phyloP scores from a whole-genome alignment of 2,329 filamentous ascomycete genomes.

The Alternaria longipes region DNA sequence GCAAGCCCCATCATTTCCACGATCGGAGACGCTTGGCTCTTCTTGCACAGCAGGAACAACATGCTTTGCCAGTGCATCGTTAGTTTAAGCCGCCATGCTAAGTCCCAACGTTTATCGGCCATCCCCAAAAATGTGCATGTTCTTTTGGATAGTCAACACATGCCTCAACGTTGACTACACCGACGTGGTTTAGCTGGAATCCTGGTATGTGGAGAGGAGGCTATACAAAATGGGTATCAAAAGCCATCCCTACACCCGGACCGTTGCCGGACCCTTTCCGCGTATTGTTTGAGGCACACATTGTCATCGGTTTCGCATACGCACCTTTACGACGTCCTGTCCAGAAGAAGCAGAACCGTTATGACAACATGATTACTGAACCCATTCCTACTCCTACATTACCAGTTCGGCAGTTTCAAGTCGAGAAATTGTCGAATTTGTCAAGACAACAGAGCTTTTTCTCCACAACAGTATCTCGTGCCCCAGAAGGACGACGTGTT shows the following conservation, averaged over 20 bases:
- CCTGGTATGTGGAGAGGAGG: neutral
- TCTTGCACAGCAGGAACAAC: constrained; percentile 12
- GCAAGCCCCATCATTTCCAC: constrained; percentile 28
- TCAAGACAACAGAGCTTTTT: constrained; percentile 1
- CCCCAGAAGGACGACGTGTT: constrained; percentile 4
- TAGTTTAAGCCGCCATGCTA: neutral
- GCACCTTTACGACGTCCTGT: neutral
- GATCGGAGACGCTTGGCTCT: constrained; percentile 15
- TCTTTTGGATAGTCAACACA: constrained; percentile 10
- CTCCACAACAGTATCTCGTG: constrained; percentile 4
- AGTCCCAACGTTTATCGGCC: constrained; percentile 6
- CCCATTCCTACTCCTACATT: neutral
- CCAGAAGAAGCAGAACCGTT: constrained; percentile 7
- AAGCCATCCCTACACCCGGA: constrained; percentile 1
- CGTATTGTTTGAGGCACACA: constrained; percentile 9
- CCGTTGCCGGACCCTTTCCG: constrained; percentile 10
- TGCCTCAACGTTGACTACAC: neutral
- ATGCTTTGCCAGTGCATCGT: neutral
- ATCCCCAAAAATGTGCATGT: neutral
- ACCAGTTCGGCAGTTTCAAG: constrained; percentile 7
- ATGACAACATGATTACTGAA: constrained; percentile 1
- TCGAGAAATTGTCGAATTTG: constrained; percentile 7
- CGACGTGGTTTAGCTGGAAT: neutral
- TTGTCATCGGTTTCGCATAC: constrained; percentile 16
- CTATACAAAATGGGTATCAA: constrained; percentile 14